Conservation (phyloP, 1,284 basidiomycete genomes). For the Fistulina hepatica region DNA sequence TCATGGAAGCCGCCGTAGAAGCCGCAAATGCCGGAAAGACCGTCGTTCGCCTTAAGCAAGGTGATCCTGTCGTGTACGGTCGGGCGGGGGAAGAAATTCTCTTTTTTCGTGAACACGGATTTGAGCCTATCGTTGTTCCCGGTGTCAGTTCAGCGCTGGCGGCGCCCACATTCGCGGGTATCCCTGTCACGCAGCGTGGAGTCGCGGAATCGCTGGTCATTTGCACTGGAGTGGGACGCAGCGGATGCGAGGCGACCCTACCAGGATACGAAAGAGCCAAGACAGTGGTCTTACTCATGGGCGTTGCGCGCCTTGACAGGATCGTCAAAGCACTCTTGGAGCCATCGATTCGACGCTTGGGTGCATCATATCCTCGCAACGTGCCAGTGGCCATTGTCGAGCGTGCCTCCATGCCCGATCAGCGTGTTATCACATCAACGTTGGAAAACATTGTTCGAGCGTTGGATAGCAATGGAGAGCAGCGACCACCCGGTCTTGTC, state of each 20-base stretch:
- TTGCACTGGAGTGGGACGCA: constrained; percentile 88
- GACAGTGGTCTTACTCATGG: constrained; percentile 87
- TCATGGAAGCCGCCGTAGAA: constrained; percentile 84
- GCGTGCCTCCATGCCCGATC: constrained; percentile 85
- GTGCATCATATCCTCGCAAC: constrained; percentile 60
- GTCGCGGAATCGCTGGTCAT: constrained; percentile 84
- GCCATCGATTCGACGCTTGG: constrained; percentile 30
- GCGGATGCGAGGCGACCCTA: constrained; percentile 75
- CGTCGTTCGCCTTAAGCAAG: constrained; percentile 93
- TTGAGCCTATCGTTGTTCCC: constrained; percentile 77
- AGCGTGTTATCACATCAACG: constrained; percentile 77
- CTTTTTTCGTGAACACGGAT: constrained; percentile 79
- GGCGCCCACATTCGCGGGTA: constrained; percentile 80
- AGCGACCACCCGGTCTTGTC: constrained; percentile 93
- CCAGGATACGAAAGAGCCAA: constrained; percentile 79
- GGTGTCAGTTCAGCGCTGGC: constrained; percentile 86
- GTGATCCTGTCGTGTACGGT: constrained; percentile 92
- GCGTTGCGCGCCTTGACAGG: constrained; percentile 74
- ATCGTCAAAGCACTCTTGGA: constrained; percentile 56
- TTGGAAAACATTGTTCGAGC: constrained; percentile 63
- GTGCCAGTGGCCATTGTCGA: constrained; percentile 90
- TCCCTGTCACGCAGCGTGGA: constrained; percentile 92
- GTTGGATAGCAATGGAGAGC: constrained; percentile 69
- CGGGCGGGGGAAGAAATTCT: constrained; percentile 91
- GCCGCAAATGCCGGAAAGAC: constrained; percentile 72